Base-by-base conservation (phyloP, 1,284 basidiomycete genomes). In the Ustilago bromivora region DNA sequence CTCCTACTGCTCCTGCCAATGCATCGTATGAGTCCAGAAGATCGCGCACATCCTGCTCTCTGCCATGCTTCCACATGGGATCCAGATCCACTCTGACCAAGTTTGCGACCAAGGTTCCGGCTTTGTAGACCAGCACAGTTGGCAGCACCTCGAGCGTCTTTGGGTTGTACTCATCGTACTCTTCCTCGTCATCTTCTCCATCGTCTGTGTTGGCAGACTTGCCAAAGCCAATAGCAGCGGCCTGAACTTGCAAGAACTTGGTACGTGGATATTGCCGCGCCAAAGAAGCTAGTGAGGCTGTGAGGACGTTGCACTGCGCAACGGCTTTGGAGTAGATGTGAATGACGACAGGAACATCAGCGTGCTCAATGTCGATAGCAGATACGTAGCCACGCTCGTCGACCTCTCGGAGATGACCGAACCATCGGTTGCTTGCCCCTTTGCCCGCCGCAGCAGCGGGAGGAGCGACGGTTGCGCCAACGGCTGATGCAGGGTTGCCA, bases 271-370 rank as follows among this genome's bases (percentile, higher is more conserved):
- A 72, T 31, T 66, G 66, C 2, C 81, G 58, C 5, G 82, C 82
- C 5, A 84, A 52, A 6, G 71, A 71, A 10, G 76, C 57, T 5
- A 84, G 66, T 3, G 79, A 63, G 7, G 67, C 19, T 19, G 79
- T 80, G 46, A 84, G 65, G 7, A 61, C 31, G 46, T 70, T 71
- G 61, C 82, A 82, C n/a, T 77, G 75, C 5, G 66, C 67, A 2
- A 82, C 78, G 12, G 66, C 82, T 51, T 76, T 81, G 13, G 71
- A 75, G 65, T 84, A 84, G 61, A 84, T 78, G 52, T 84, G 82
- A 4, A 82, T 79, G 13, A 84, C 78, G 32, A 84, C 63, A 35
- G 73, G 61, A 17, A 71, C 68, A n/a, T 35, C 46, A 7, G 51
- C 15, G 12, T 70, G 53, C 46, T 79, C 80, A 41, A 75, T 73